Percentiles rank a stretch among this genome's conserved stretches.
Conservation (phyloP, 257 asterid genomes). For the Handroanthus guayacan region DNA sequence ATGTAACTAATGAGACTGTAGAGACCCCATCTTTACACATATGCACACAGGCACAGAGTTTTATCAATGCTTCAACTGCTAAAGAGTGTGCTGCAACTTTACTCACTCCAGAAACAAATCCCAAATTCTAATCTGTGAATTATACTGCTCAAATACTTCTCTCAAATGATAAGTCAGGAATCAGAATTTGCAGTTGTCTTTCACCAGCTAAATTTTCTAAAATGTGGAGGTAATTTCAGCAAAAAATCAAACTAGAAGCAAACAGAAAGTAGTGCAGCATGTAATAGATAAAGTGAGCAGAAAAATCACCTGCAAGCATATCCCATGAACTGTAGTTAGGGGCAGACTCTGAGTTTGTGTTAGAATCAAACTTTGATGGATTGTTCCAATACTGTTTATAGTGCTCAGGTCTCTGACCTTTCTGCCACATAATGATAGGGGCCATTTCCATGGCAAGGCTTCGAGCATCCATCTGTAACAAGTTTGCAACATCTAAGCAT, state of each 20-base stretch:
- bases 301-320: conserved; percentile 67
- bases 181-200: too few relatives aligned
- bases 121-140: background rate
- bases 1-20: too few relatives aligned
- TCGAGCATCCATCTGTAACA: conserved; percentile 85
- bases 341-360: conserved; percentile 44
- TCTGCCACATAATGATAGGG: conserved; percentile 85
- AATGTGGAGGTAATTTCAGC: background rate
- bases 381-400: conserved; percentile 67
- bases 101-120: too few relatives aligned
- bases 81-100: too few relatives aligned
- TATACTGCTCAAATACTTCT: background rate
- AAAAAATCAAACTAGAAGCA: background rate
- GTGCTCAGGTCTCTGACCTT: conserved; percentile 71
- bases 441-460: conserved; percentile 93
- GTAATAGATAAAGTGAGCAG: conserved; percentile 15
- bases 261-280: background rate
- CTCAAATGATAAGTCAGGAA: too few relatives aligned
- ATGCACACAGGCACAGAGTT: too few relatives aligned
- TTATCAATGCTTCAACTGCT: too few relatives aligned
- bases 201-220: too few relatives aligned
- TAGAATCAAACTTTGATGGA: conserved; percentile 53
- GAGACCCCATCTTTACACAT: too few relatives aligned
- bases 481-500: conserved; percentile 33
- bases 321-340: conserved; percentile 57